A percentile compares a stretch with the other conserved stretches of the same genome.
Evolutionary conservation across 345 rosid genomes (phyloP).

Genomic region (Melaleuca quinquenervia): DNA sequence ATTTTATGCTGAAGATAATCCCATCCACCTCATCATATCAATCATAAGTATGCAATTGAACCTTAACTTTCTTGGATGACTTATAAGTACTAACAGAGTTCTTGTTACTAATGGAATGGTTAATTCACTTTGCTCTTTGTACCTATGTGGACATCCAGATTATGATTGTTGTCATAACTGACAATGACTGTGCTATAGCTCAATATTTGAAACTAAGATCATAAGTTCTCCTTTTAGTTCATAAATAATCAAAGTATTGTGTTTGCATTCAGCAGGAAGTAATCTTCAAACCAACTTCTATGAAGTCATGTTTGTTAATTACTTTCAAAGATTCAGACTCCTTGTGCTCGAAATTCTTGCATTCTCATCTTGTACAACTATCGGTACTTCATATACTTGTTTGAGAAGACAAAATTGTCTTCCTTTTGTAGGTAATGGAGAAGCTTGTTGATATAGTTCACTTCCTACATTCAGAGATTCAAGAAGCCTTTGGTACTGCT

Average conservation of each 20-base stretch:
- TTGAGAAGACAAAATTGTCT: background rate
- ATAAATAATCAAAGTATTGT: background rate
- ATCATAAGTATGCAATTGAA: background rate
- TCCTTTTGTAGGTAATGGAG: conserved; percentile 68
- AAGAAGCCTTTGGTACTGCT: conserved; percentile 74
- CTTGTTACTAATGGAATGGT: background rate
- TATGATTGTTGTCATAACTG: background rate
- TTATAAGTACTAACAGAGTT: background rate
- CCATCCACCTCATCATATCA: background rate
- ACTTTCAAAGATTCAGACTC: background rate
- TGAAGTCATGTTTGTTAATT: background rate
- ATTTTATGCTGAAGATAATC: background rate
- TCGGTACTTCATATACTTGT: background rate
- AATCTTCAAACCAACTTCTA: background rate
- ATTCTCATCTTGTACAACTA: background rate
- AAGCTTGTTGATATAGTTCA: conserved; percentile 88
- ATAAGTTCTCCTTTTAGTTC: background rate
- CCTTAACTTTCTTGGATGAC: background rate
- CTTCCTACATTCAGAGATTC: conserved; percentile 91
- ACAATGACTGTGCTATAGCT: background rate
- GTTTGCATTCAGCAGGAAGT: background rate
- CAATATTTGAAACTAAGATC: background rate
- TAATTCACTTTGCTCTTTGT: background rate
- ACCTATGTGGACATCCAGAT: background rate
- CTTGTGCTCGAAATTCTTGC: background rate